A percentile compares a stretch with the other conserved stretches of the same genome.
Evolutionary conservation across 2,329 filamentous ascomycete genomes (phyloP).

Genomic region (Pyrenophora seminiperda): DNA sequence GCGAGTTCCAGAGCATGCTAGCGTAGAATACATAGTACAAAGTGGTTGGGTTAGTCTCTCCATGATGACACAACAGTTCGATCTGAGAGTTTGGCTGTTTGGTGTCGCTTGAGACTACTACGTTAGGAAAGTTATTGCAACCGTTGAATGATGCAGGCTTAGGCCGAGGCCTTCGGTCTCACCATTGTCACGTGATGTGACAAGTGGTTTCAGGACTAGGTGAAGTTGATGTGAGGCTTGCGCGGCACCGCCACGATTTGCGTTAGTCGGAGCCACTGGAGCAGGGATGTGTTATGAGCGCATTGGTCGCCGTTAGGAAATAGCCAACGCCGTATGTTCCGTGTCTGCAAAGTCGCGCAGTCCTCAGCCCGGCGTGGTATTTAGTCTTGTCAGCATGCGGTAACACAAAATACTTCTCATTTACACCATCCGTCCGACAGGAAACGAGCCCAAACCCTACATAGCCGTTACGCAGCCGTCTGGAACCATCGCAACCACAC

Average conservation of each 20-base stretch:
- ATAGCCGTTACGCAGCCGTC: not conserved
- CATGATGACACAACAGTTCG: not conserved
- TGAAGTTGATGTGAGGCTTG: conserved; percentile 9
- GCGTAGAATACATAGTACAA: conserved; percentile 18
- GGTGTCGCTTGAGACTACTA: not conserved
- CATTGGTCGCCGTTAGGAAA: conserved; percentile 27
- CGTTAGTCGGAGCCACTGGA: conserved; percentile 24
- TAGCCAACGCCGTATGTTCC: conserved; percentile 25
- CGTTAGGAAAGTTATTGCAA: not conserved
- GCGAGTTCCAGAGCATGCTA: conserved; percentile 44
- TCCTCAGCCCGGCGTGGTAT: not conserved
- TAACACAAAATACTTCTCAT: conserved; percentile 6
- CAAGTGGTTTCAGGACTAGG: too few relatives aligned
- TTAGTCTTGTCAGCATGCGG: conserved; percentile 18
- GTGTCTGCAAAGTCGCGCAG: conserved; percentile 18
- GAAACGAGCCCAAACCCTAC: not conserved
- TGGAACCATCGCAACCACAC: conserved; percentile 6
- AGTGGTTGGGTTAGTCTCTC: not conserved
- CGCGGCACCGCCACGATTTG: conserved; percentile 20
- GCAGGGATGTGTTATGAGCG: conserved; percentile 21
- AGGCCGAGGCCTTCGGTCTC: not conserved
- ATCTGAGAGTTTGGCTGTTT: not conserved
- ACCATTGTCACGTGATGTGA: too few relatives aligned
- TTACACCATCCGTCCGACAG: not conserved
- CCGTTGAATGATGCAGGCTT: not conserved